Conservation (phyloP, 306 rosid species). For the Erythrophleum fordii region DNA sequence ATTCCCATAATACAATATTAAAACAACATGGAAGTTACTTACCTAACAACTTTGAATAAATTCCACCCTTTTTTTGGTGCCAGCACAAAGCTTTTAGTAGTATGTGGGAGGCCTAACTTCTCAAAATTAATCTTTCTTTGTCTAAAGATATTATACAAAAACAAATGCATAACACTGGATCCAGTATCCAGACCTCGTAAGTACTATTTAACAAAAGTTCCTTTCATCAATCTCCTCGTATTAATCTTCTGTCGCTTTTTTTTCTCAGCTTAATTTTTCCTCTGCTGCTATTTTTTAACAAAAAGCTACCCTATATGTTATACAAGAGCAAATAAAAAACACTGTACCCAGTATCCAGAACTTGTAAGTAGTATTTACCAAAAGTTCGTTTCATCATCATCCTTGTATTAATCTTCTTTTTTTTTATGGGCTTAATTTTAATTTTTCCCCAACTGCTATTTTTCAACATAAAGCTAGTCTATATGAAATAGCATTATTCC, state of each 20-base stretch:
- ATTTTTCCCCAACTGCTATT: too few relatives aligned
- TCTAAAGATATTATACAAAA: too few relatives aligned
- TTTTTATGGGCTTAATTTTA: too few relatives aligned
- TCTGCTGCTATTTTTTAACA: too few relatives aligned
- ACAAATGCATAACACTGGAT: not conserved
- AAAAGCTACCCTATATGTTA: too few relatives aligned
- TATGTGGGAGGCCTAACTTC: not conserved
- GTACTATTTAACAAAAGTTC: too few relatives aligned
- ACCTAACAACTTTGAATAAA: not conserved
- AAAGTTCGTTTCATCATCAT: not conserved
- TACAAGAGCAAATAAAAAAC: too few relatives aligned
- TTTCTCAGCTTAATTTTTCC: too few relatives aligned
- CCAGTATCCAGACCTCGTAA: too few relatives aligned
- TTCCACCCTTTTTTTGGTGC: constrained; percentile 10
- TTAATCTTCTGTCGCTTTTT: too few relatives aligned
- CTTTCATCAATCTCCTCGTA: too few relatives aligned
- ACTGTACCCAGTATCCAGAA: not conserved
- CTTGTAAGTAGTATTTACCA: not conserved
- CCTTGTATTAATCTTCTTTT: not conserved
- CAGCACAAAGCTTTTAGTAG: not conserved
- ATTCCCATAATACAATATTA: constrained; percentile 7
- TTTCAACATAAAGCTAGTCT: not conserved
- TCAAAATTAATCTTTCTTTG: not conserved
- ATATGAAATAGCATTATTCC: not conserved
- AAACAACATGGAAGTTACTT: not conserved